Base-by-base conservation (phyloP, 352 stramenopile genomes). In the Phytophthora niederhauseri region DNA sequence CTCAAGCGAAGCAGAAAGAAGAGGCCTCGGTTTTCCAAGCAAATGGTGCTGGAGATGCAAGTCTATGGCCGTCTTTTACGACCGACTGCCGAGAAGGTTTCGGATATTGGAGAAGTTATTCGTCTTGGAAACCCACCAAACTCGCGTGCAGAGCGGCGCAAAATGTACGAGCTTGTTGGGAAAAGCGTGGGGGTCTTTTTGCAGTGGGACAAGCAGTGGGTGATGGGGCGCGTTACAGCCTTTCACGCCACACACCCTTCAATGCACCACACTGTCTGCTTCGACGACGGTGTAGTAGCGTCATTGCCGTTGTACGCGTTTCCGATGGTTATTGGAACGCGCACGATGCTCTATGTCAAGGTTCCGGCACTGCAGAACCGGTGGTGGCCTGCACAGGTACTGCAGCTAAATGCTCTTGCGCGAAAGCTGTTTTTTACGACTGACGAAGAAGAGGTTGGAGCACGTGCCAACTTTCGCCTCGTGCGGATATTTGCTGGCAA, bases 31-130 rank as follows among this genome's bases (percentile, higher is more conserved):
- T 91, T 94, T 26, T 93, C 86, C 2, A 93, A 93, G 69, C 88
- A 94, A 66, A 93, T 95, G 86, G 73, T 94, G 52, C 64, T 93
- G 34, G 88, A 94, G 31, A 93, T 95, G 81, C 85, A 94, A 68
- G 50, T 92, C 6, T 92, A 93, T 55, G 85, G 88, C 14, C 76
- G 78, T 19, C 68, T 93, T 24, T 66, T 95, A 31, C 84, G 85
- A 2, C 71, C 77, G 0, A 92, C 85, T 9, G 77, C 85, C n/a
- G 85, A 80, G 0, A 94, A 91, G 70, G 73, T 85, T 17, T 69
- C 82, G 17, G 80, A 93, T 65, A 22, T 78, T 2, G 64, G 89
- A 20, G 66, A 77, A 26, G 68, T 70, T 6, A 76, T 76, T 8
- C 48, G 87, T 28, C 70, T 78, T 31, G 82, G 81, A 12, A 91